A percentile compares a stretch with the other conserved stretches of the same genome.
phyloP scores from a whole-genome alignment of 148 eudicot species.

The Vaccinium myrtillus region DNA sequence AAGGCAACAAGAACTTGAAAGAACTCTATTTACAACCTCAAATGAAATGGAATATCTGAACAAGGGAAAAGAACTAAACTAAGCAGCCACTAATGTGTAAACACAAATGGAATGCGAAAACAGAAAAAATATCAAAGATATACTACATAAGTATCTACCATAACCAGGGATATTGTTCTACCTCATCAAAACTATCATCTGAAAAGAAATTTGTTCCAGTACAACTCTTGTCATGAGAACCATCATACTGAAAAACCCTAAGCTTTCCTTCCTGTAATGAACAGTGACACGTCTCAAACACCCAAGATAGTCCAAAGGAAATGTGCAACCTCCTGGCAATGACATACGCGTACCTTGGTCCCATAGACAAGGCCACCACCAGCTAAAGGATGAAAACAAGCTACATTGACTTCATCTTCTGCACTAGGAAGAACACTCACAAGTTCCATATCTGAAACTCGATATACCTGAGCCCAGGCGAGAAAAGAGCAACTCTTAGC shows the following conservation, averaged over 20 bases:
- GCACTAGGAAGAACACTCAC: conserved; percentile 99
- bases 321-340: background rate
- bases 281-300: background rate
- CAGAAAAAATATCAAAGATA: background rate
- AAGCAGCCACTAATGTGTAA: background rate
- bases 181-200: conserved; percentile 22
- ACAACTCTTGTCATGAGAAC: conserved; percentile 36
- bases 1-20: background rate
- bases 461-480: conserved; percentile 57
- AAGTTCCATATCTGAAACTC: conserved; percentile 99
- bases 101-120: background rate
- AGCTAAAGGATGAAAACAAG: conserved; percentile 93
- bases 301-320: background rate
- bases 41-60: background rate
- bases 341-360: conserved; percentile 62
- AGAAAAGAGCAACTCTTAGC: background rate
- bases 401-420: conserved; percentile 99
- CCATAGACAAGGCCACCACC: conserved; percentile 97
- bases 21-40: background rate
- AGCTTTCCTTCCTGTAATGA: conserved; percentile 90
- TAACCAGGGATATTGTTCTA: conserved; percentile 17
- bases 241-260: conserved; percentile 77
- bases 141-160: background rate
- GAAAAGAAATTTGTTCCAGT: conserved; percentile 13
- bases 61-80: background rate